Base-by-base conservation (phyloP, 176 grass and related monocot genomes). In the Avena sativa region DNA sequence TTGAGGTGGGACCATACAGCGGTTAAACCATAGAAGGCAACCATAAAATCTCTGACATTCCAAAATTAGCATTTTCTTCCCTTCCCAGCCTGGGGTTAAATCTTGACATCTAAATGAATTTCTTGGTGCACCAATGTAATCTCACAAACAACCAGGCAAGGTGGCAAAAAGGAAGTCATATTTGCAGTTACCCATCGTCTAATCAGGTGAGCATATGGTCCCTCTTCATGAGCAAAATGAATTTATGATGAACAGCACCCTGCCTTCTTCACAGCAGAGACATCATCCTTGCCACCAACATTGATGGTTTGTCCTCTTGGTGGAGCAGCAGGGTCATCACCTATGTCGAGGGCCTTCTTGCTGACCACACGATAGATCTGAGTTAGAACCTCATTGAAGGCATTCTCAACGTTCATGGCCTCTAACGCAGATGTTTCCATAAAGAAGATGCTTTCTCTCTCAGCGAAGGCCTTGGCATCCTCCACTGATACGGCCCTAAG, bases 271-370 rank as follows among this genome's bases (percentile, higher is more conserved):
- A 91, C 81, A 80, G 85, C 85, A 68, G 85, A 87, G 9, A 91
- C 85, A 87, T 87, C 89, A 91, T 91, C 76, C 76, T 87, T 91
- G 81, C 85, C 85, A 51, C 89, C 85, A 80, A 91, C 85, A 0
- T 87, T 87, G 81, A 91, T 91, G 6, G 85, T 91, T 74, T 91
- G 89, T 15, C 89, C 85, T 84, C 85, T 87, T 11, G 89, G 89
- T 66, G 89, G 89, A 80, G 89, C 89, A 40, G 89, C 89, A 50
- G 81, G 85, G 38, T 91, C 89, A 87, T 91, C 85, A 0, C 85
- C 89, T 58, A 91, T 91, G 89, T 87, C 85, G 3, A 87, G 89
- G 67, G 85, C 89, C 66, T 91, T 91, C 85, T 91, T 91, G 57
- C 89, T 91, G 67, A 91, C 89, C 19, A 87, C 89, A 21, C 66